Conservation (phyloP, 345 rosid genomes). For the Rhizophora apiculata region DNA sequence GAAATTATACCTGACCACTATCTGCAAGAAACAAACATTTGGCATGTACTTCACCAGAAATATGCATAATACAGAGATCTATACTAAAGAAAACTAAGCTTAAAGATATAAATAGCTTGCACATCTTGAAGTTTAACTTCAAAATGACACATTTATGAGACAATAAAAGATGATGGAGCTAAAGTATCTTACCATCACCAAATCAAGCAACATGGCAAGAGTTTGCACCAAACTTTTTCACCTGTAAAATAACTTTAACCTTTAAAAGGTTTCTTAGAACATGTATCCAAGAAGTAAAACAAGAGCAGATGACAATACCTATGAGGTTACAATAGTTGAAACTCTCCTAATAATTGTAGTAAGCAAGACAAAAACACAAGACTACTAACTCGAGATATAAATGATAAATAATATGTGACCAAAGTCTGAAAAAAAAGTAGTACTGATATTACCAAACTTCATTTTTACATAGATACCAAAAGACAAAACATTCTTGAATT, state of each 20-base stretch:
- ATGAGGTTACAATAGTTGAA: not conserved
- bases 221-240: no score
- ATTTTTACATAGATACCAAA: slow-evolving; percentile 37
- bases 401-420: not conserved
- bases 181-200: no score
- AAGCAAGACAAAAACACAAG: no score
- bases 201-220: no score
- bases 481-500: slow-evolving; percentile 8
- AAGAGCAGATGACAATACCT: not conserved
- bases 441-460: slow-evolving; percentile 51
- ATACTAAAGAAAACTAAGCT: not conserved
- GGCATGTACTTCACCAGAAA: not conserved
- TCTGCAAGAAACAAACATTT: not conserved
- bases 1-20: not conserved
- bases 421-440: not conserved
- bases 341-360: no score
- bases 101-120: not conserved
- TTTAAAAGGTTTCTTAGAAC: slow-evolving; percentile 37
- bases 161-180: not conserved
- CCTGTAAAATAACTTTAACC: slow-evolving; percentile 53
- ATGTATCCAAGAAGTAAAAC: slow-evolving; percentile 35
- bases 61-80: not conserved
- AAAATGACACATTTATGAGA: not conserved
- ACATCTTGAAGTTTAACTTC: not conserved
- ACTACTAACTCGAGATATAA: not conserved